These are phyloP conservation scores for Pythium periplocum DNA, from an alignment of 352 stramenopile genomes.

Conservation along the genomic window DNA sequence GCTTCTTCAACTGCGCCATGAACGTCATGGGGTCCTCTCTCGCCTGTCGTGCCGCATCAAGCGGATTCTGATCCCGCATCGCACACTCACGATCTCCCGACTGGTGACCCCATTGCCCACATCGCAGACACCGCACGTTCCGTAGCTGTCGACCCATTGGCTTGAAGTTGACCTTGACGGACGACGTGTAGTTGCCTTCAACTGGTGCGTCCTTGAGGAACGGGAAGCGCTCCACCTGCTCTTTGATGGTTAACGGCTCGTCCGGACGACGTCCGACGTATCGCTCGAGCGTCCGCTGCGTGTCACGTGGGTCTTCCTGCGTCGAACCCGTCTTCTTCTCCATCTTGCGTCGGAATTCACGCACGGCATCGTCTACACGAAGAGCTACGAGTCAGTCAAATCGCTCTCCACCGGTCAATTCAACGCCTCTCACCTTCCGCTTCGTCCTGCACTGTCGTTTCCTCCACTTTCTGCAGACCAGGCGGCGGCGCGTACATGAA, in stretches of 20 bases:
- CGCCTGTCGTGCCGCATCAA: slow-evolving; percentile 61
- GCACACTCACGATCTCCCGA: slow-evolving; percentile 82
- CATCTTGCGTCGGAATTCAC: slow-evolving; percentile 56
- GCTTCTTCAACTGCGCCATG: slow-evolving; percentile 50
- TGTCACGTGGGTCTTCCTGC: slow-evolving; percentile 14
- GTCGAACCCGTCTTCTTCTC: slow-evolving; percentile 24
- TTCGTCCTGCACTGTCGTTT: slow-evolving; percentile 11
- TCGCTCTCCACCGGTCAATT: too few species aligned
- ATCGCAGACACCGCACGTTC: slow-evolving; percentile 83
- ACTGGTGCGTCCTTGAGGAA: slow-evolving; percentile 88
- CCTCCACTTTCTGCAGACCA: slow-evolving; percentile 46
- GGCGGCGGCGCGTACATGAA: slow-evolving; percentile 77
- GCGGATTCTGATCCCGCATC: slow-evolving; percentile 66
- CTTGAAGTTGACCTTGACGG: slow-evolving; percentile 85
- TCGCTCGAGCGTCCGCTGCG: slow-evolving; percentile 53
- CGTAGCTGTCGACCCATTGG: slow-evolving; percentile 76
- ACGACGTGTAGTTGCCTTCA: slow-evolving; percentile 75
- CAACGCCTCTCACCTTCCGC: slow-evolving; percentile 22
- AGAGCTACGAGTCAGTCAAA: background rate
- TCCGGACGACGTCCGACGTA: slow-evolving; percentile 64
- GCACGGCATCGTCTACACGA: slow-evolving; percentile 51
- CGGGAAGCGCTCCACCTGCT: slow-evolving; percentile 85
- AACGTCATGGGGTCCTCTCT: slow-evolving; percentile 72
- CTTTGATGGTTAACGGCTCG: slow-evolving; percentile 73
- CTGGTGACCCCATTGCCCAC: slow-evolving; percentile 76